Evolutionary conservation across 2,329 filamentous ascomycete species (phyloP), one percentile per base, ranked within the genome.

Genomic region (Emergomyces pasteurianus): DNA sequence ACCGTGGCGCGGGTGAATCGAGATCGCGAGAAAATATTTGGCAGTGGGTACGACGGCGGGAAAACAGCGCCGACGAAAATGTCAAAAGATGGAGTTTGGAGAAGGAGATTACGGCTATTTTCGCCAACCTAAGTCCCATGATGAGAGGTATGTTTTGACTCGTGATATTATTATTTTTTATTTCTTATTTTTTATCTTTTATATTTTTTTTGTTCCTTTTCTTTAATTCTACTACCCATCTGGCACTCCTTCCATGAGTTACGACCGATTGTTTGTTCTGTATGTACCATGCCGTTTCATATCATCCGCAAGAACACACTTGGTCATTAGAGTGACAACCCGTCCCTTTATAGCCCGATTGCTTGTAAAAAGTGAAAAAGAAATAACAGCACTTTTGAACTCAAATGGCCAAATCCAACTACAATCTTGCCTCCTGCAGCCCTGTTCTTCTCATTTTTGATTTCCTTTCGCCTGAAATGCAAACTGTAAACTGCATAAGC

Each of bases 121-220:
- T 96, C 81, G 92, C 90, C 23, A 96, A 96, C 73, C 75, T 94
- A 67, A 87, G 83, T 66, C 92, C 92, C 7, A 77, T 79, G 0
- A 90, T 96, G 85, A 82, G 92, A 77, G 83, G 84, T 84, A 71
- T 58, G 73, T 26, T 28, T 61, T 57, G 10, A 34, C 8, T 31
- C 26, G 5, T 34, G 49, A 26, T 18, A 54, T 38, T 3, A 21
- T 40, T 40, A n/a, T n/a, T n/a, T n/a, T n/a, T n/a, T n/a, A n/a
- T n/a, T n/a, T n/a, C n/a, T n/a, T n/a, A n/a, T n/a, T n/a, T n/a
- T n/a, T n/a, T n/a, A n/a, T n/a, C n/a, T n/a, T n/a, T n/a, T n/a
- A n/a, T n/a, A n/a, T 59, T 42, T 28, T 28, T 52, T 46, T 3
- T 49, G 31, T 50, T 34, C 18, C 36, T 38, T 53, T 63, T 49